phyloP scores from a whole-genome alignment of 2,329 filamentous ascomycete species.

The Colletotrichum sp. region DNA sequence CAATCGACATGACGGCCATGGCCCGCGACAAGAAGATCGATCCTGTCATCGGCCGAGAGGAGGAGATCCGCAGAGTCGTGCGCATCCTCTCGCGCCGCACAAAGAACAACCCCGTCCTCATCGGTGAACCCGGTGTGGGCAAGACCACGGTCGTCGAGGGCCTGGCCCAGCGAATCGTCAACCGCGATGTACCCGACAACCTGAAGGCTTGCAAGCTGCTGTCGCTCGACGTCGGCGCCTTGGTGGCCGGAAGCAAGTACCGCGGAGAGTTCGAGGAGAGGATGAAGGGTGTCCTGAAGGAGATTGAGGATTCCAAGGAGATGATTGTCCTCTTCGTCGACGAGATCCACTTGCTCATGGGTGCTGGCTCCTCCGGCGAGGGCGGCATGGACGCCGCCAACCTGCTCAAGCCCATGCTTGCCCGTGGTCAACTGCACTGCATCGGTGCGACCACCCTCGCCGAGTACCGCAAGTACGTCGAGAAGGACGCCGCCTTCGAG shows the following conservation, averaged over 20 bases:
- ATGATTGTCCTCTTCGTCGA: constrained; percentile 99
- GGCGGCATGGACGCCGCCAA: constrained; percentile 99
- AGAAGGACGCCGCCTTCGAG: constrained; percentile 98
- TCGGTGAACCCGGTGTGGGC: constrained; percentile 96
- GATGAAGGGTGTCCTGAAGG: constrained; percentile 98
- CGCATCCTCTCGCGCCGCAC: constrained; percentile 91
- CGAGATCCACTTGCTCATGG: constrained; percentile 98
- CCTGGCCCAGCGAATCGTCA: constrained; percentile 92
- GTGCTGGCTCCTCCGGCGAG: constrained; percentile 90
- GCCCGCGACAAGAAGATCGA: constrained; percentile 97
- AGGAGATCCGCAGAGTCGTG: constrained; percentile 91
- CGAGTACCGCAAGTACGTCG: constrained; percentile 98
- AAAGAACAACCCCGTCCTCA: constrained; percentile 98
- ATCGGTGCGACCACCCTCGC: constrained; percentile 95
- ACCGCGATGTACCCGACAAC: constrained; percentile 95
- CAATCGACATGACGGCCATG: constrained; percentile 97
- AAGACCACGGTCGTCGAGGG: constrained; percentile 99
- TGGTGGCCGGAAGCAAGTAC: constrained; percentile 98
- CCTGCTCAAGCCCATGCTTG: constrained; percentile 96
- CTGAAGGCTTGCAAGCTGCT: constrained; percentile 92
- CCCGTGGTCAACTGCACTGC: constrained; percentile 94
- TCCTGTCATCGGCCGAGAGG: constrained; percentile 94
- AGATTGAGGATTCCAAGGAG: constrained; percentile 92
- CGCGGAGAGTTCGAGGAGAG: constrained; percentile 98
- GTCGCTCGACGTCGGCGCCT: constrained; percentile 91